Percentiles rank a stretch among this genome's conserved stretches.
These are phyloP conservation scores for Pseudopyrenochaeta lycopersici DNA, from an alignment of 2,329 filamentous ascomycete species.

Conservation along the genomic window DNA sequence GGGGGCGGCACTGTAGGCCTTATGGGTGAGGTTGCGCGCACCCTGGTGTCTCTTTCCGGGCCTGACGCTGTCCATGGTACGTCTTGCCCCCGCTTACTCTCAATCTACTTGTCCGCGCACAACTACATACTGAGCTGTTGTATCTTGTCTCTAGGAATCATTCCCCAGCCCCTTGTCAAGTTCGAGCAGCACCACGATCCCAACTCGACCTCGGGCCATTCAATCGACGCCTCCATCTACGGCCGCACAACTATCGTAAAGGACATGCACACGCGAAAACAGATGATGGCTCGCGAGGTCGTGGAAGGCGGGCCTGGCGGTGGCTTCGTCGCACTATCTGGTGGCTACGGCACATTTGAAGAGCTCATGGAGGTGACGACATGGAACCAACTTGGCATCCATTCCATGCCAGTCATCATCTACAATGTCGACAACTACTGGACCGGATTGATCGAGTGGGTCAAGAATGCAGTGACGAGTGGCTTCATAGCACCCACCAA, in stretches of 20 bases:
- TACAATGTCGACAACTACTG: conserved; percentile 93
- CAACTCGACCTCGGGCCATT: conserved; percentile 40
- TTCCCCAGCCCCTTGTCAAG: conserved; percentile 83
- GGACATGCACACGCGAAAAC: conserved; percentile 97
- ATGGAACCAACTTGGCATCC: conserved; percentile 97
- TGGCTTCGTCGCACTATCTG: conserved; percentile 87
- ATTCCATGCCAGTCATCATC: conserved; percentile 76
- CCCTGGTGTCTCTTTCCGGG: conserved; percentile 83
- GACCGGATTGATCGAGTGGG: conserved; percentile 85
- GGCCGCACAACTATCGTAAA: conserved; percentile 87
- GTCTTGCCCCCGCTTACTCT: neutral
- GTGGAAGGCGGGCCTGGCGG: conserved; percentile 81
- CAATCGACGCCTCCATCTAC: conserved; percentile 71
- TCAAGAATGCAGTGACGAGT: conserved; percentile 75
- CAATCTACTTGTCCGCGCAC: neutral
- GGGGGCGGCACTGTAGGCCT: conserved; percentile 93
- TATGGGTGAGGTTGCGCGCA: conserved; percentile 93
- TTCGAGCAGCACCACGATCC: conserved; percentile 73
- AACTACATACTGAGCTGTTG: neutral
- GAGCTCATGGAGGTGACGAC: conserved; percentile 91
- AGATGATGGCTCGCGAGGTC: conserved; percentile 90
- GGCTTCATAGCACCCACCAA: conserved; percentile 80
- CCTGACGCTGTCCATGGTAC: conserved; percentile 78
- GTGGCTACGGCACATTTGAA: conserved; percentile 94
- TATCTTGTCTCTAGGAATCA: conserved; percentile 67